Evolutionary conservation across 2,329 filamentous ascomycete species (phyloP).

Genomic region (Beauveria rudraprayagi): DNA sequence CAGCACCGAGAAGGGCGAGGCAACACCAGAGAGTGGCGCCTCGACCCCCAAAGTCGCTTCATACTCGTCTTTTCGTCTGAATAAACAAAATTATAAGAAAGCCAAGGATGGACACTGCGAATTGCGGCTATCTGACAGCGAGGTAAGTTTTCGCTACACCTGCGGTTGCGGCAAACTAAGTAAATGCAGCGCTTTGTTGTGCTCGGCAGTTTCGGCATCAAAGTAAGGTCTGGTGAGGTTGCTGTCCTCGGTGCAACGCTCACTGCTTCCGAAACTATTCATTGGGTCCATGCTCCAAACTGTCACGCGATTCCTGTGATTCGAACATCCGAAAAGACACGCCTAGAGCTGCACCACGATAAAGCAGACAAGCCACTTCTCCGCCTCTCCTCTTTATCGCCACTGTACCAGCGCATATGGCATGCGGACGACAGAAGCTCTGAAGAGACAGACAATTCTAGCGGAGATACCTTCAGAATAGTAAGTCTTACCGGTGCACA

Average conservation of each 20-base stretch:
- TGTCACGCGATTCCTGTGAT: slow-evolving; percentile 65
- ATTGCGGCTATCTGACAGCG: slow-evolving; percentile 38
- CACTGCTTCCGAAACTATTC: slow-evolving; percentile 33
- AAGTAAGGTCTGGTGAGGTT: slow-evolving; percentile 52
- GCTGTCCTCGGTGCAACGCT: slow-evolving; percentile 59
- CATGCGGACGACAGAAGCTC: slow-evolving; percentile 31
- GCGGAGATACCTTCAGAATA: slow-evolving; percentile 39
- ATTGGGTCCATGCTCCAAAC: slow-evolving; percentile 57
- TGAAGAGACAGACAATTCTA: slow-evolving; percentile 14
- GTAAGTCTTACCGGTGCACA: slow-evolving; percentile 26
- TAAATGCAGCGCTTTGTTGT: slow-evolving; percentile 50
- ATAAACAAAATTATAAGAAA: slow-evolving; percentile 34
- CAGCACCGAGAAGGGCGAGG: background rate
- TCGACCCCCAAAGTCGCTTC: slow-evolving; percentile 16
- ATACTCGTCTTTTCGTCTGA: slow-evolving; percentile 39
- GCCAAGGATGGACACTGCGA: slow-evolving; percentile 32
- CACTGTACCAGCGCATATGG: slow-evolving; percentile 61
- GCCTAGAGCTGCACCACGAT: slow-evolving; percentile 49
- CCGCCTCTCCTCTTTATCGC: slow-evolving; percentile 51
- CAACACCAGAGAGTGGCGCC: background rate
- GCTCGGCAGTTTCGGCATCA: slow-evolving; percentile 61
- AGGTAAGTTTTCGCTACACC: slow-evolving; percentile 29
- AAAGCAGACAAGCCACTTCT: slow-evolving; percentile 40
- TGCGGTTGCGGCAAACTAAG: background rate
- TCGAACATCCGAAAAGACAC: slow-evolving; percentile 40